A percentile compares a stretch with the other conserved stretches of the same genome.
phyloP scores from a whole-genome alignment of 345 rosid species.

The Arabis hirsuta region DNA sequence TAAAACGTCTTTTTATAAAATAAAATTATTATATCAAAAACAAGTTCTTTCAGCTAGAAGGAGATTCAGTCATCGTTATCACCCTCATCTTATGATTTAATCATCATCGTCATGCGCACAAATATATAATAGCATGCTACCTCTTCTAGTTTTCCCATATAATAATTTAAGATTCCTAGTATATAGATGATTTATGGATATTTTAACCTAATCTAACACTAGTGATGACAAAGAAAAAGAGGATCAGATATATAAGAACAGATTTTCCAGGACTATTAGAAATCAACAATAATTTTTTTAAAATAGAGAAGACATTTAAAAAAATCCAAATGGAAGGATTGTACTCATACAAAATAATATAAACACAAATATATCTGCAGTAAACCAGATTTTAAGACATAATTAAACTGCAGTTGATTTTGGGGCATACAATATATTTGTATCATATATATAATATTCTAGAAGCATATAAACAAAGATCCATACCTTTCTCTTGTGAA shows the following conservation, averaged over 20 bases:
- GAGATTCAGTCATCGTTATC: not conserved
- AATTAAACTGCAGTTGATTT: not conserved
- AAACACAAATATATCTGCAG: not conserved
- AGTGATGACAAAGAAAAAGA: not conserved
- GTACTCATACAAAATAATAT: not conserved
- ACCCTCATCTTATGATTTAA: not conserved
- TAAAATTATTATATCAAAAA: not conserved
- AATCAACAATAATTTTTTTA: not conserved
- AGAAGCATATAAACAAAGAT: not conserved
- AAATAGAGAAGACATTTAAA: no score
- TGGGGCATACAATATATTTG: not conserved
- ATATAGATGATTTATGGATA: not conserved
- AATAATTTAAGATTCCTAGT: not conserved
- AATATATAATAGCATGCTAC: no score
- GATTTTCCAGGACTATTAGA: not conserved
- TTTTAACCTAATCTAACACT: not conserved
- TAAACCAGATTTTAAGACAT: not conserved
- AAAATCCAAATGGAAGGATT: not conserved
- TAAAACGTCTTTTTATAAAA: not conserved
- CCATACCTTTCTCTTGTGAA: not conserved
- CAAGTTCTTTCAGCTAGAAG: not conserved
- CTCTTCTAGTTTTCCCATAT: not conserved
- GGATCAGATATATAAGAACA: not conserved
- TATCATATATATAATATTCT: not conserved
- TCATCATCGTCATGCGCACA: not conserved